phyloP scores from a whole-genome alignment of 495 filamentous ascomycete genomes.

The Ascodesmis nigricans region DNA sequence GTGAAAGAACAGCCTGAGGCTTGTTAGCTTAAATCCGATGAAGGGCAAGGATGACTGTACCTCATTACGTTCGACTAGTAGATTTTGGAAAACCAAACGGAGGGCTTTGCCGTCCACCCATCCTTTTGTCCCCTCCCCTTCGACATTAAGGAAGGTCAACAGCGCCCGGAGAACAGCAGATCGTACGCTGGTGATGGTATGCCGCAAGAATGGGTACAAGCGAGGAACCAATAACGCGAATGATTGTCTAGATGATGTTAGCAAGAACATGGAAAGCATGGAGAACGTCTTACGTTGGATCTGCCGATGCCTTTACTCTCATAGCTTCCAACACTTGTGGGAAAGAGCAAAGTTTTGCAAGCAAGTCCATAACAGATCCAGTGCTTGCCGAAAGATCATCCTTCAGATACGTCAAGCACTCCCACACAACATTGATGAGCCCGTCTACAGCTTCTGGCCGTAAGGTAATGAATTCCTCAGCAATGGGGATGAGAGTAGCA shows the following conservation, averaged over 20 bases:
- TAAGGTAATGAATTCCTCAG: slow-evolving; percentile 72
- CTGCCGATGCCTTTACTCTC: slow-evolving; percentile 65
- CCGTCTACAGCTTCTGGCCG: slow-evolving; percentile 50
- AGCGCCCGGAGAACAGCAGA: slow-evolving; percentile 81
- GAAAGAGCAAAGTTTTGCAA: slow-evolving; percentile 89
- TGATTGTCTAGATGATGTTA: slow-evolving; percentile 38
- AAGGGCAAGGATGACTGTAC: slow-evolving; percentile 22
- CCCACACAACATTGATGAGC: slow-evolving; percentile 90
- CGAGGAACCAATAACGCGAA: slow-evolving; percentile 82
- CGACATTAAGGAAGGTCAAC: slow-evolving; percentile 73
- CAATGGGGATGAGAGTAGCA: slow-evolving; percentile 85
- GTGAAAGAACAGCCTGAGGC: slow-evolving; percentile 33
- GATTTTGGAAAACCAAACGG: slow-evolving; percentile 77
- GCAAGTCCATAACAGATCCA: slow-evolving; percentile 88
- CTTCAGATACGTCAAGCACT: slow-evolving; percentile 80
- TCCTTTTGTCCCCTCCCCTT: slow-evolving; percentile 58
- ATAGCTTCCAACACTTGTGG: slow-evolving; percentile 81
- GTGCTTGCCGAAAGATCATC: slow-evolving; percentile 95
- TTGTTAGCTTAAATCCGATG: slow-evolving; percentile 5
- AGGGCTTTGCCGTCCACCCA: slow-evolving; percentile 85
- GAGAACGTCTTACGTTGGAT: slow-evolving; percentile 26
- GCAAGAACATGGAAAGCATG: neutral
- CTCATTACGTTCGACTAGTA: slow-evolving; percentile 79
- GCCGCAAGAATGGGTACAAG: slow-evolving; percentile 84
- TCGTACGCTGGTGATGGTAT: slow-evolving; percentile 89